These are phyloP conservation scores for Prunus mongolica DNA, from an alignment of 306 rosid genomes.

Conservation along the genomic window DNA sequence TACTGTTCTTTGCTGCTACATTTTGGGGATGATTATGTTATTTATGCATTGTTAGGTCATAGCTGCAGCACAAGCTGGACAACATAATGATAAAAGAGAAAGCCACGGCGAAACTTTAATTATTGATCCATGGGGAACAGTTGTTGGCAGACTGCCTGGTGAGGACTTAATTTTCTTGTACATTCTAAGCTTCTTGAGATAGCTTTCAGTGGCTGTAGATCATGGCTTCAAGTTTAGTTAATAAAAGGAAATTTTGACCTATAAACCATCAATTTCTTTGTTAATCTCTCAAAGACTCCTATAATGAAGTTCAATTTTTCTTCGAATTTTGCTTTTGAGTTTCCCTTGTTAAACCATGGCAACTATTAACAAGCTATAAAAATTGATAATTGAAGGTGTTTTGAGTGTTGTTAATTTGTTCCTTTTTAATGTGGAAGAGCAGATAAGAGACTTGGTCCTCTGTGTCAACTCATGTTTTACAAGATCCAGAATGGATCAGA, in stretches of 20 bases:
- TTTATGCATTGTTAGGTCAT: constrained; percentile 60
- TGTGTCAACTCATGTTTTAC: not conserved
- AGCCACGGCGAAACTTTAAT: constrained; percentile 86
- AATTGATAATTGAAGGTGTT: not conserved
- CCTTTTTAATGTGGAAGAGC: not conserved
- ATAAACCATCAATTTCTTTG: not conserved
- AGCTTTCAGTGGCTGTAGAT: not conserved
- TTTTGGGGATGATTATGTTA: constrained; percentile 25
- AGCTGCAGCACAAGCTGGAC: constrained; percentile 95
- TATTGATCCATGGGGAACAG: constrained; percentile 91
- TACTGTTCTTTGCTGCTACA: constrained; percentile 8
- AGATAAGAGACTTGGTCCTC: not conserved
- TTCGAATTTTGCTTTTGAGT: not conserved
- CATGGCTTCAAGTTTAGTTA: not conserved
- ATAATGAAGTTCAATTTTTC: not conserved
- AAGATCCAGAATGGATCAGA: not conserved
- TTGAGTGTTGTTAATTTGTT: not conserved
- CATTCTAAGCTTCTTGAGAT: not conserved
- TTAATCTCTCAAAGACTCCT: not conserved
- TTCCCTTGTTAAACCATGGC: not conserved
- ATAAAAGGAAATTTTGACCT: not conserved
- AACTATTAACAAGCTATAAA: not conserved
- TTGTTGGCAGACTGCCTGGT: constrained; percentile 81
- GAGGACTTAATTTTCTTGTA: constrained; percentile 21
- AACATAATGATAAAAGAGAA: constrained; percentile 72